These are phyloP conservation scores for Hydrangea macrophylla DNA, from an alignment of 148 eudicot species.

Conservation along the genomic window DNA sequence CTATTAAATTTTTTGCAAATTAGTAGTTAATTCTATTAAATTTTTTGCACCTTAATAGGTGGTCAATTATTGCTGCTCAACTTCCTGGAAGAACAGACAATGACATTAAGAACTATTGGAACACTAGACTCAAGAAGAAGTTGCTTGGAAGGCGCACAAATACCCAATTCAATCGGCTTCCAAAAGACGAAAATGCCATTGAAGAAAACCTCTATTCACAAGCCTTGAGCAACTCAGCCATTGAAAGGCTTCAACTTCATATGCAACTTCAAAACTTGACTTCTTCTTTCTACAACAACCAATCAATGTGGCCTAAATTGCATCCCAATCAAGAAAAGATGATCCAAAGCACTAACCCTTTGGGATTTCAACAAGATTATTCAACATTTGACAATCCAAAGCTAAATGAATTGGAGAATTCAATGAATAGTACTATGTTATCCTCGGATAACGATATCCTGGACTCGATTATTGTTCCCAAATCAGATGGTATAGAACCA, in stretches of 20 bases:
- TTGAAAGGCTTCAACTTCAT: slow-evolving; percentile 95
- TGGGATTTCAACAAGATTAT: slow-evolving; percentile 16
- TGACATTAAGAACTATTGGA: slow-evolving; percentile 89
- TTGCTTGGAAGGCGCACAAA: slow-evolving; percentile 60
- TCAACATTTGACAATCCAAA: slow-evolving; percentile 7
- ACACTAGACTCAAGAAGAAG: slow-evolving; percentile 75
- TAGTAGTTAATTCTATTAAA: background rate
- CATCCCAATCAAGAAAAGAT: slow-evolving; percentile 72
- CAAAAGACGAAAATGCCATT: slow-evolving; percentile 23
- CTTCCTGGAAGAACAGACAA: slow-evolving; percentile 97
- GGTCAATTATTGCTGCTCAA: slow-evolving; percentile 98
- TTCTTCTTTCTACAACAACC: slow-evolving; percentile 49
- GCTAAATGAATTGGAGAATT: slow-evolving; percentile 12
- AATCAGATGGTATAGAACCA: slow-evolving; percentile 11
- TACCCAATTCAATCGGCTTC: slow-evolving; percentile 21
- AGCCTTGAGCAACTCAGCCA: slow-evolving; percentile 67
- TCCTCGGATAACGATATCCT: slow-evolving; percentile 9
- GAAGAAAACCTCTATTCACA: slow-evolving; percentile 33
- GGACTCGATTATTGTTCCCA: slow-evolving; percentile 11
- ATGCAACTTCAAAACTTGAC: slow-evolving; percentile 75
- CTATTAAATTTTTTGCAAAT: too few species aligned
- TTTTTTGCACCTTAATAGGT: slow-evolving; percentile 35
- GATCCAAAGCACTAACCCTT: slow-evolving; percentile 28
- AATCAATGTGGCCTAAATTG: slow-evolving; percentile 72
- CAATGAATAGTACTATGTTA: slow-evolving; percentile 8